Evolutionary conservation across 441 rosid genomes (phyloP), one percentile per base, ranked within the genome.

Genomic region (Omphalea diandra): DNA sequence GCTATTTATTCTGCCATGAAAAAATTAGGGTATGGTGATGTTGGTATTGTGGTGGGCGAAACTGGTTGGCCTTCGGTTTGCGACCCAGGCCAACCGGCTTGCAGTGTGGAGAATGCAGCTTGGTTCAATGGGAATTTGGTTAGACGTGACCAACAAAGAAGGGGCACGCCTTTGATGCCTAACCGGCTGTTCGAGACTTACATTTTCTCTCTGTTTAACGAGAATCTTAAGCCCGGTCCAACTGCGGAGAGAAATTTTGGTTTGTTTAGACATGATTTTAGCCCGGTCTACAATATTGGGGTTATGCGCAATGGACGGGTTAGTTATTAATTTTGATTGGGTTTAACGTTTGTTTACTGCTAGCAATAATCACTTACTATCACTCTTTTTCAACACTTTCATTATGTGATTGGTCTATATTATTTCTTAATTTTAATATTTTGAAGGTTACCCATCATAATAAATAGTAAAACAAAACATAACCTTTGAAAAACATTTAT

Each of bases 131-230:
- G 86, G n/a, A 81, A 88, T 63, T 79, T 90, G 54, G 70, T 90
- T 32, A 77, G 73, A 79, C 87, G 77, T 70, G 79, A 76, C 68
- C 77, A 35, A 61, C 68, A 82, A 20, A 85, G 94, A 27, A 78
- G 63, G 78, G 94, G 94, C n/a, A 90, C 97, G 6, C 97, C 93
- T 7, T 35, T 87, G 76, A 86, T 84, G 95, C 95, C 93, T 4
- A 84, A 86, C 71, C 70, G 88, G 70, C 80, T 67, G 20, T 81
- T 91, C 63, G 91, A 86, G 76, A 84, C 86, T 0, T 87, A 63
- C 69, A 8, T 91, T 43, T 90, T 91, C 71, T 71, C 90, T 1
- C 72, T 90, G 73, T 90, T 88, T 32, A 90, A 90, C 62, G 96
- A 90, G 81, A 78, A 88, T 58, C 85, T 83, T 36, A 88, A 91